Conservation (phyloP, 306 rosid genomes). For the Oemleria cerasiformis region DNA sequence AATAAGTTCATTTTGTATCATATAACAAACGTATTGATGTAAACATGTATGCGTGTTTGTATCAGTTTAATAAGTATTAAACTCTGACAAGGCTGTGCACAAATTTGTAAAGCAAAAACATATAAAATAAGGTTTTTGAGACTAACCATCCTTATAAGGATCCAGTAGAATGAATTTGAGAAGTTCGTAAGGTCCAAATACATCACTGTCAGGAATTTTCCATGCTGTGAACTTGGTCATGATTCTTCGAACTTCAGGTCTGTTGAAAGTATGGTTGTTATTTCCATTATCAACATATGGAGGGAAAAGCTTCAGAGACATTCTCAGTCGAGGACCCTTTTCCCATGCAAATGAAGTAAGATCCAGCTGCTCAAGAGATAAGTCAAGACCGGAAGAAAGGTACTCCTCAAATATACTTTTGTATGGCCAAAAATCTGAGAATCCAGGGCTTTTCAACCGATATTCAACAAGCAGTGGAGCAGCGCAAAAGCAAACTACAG, state of each 20-base stretch:
- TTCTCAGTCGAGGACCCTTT: constrained; percentile 67
- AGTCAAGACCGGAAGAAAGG: constrained; percentile 41
- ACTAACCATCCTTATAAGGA: constrained; percentile 57
- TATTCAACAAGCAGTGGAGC: constrained; percentile 58
- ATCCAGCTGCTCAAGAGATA: constrained; percentile 51
- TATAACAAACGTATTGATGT: no score
- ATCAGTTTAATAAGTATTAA: background rate
- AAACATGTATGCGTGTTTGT: no score
- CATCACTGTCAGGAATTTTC: constrained; percentile 44
- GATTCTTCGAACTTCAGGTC: constrained; percentile 56
- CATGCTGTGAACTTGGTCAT: constrained; percentile 55
- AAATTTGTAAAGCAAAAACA: background rate
- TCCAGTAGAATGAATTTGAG: constrained; percentile 38
- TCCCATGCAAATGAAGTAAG: constrained; percentile 48
- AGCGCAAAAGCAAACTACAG: constrained; percentile 57
- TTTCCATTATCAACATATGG: constrained; percentile 15
- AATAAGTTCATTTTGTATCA: no score
- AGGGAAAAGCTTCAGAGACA: constrained; percentile 76
- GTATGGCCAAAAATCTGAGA: constrained; percentile 58
- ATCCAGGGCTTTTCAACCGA: constrained; percentile 94
- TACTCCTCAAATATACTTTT: constrained; percentile 31
- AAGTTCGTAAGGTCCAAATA: constrained; percentile 90
- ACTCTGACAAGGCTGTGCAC: constrained; percentile 6
- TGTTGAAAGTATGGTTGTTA: constrained; percentile 36
- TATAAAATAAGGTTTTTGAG: constrained; percentile 28